phyloP scores from a whole-genome alignment of 257 asterid genomes.

The Solanum clarkiae region DNA sequence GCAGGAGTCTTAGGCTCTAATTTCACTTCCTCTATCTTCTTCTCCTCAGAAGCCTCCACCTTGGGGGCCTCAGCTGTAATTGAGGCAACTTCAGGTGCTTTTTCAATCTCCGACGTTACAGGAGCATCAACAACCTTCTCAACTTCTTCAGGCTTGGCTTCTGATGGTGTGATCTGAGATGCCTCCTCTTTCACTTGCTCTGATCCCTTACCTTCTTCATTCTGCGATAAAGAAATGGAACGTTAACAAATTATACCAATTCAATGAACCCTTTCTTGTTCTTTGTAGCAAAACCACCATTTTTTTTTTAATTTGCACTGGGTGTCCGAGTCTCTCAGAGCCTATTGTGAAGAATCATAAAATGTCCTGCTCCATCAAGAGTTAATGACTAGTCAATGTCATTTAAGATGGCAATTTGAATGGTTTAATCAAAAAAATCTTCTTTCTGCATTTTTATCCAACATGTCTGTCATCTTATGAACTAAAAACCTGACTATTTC shows the following conservation, averaged over 20 bases:
- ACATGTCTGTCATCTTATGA: background rate
- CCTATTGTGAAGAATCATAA: background rate
- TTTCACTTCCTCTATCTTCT: constrained; percentile 3
- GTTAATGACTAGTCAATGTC: background rate
- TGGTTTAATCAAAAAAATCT: background rate
- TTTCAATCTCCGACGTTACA: constrained; percentile 1
- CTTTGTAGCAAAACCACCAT: background rate
- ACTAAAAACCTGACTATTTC: background rate
- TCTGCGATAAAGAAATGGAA: background rate
- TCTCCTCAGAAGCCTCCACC: background rate
- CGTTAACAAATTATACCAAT: background rate
- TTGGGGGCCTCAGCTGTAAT: background rate
- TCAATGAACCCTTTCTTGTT: background rate
- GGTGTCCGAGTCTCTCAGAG: too few relatives aligned
- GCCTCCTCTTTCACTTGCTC: constrained; percentile 1
- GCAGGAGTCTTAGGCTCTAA: background rate
- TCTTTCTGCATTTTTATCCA: background rate
- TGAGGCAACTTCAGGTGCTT: background rate
- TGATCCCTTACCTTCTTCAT: background rate
- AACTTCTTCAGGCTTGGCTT: constrained; percentile 1
- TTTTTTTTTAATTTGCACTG: background rate
- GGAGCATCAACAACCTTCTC: constrained; percentile 2
- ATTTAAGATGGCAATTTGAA: background rate
- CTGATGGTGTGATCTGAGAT: background rate
- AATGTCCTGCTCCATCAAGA: background rate